Base-by-base conservation (phyloP, 345 rosid genomes). In the Microcos paniculata region DNA sequence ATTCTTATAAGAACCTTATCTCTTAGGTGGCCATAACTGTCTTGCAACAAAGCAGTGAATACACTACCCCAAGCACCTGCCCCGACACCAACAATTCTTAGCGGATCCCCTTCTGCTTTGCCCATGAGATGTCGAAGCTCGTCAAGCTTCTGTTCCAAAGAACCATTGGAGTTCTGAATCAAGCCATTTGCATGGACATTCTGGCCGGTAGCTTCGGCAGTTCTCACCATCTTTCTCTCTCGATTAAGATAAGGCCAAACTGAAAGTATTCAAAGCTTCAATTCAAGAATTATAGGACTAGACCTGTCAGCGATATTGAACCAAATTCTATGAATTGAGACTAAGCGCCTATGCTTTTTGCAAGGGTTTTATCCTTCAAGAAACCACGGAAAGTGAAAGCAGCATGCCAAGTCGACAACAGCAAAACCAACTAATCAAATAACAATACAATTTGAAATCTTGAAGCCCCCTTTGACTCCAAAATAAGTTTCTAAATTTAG, bases 1-100 rank as follows among this genome's bases (percentile, higher is more conserved):
- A 93, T 90, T 82, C 98, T 87, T 65, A 96, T 90, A 33, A 85
- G 87, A 77, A 93, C 90, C 92, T 96, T 96, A 14, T 93, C 92
- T n/a, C 98, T 84, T 51, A 90, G 84, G 40, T 90, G 81, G 65
- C 99, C 97, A 75, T 90, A 96, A 78, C 87, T 83, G 40, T 93
- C 96, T 83, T 96, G 99, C 76, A 96, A 80, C 84, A 96, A 81
- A 24, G 99, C 97, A 70, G 91, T 83, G 75, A 93, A 96, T 55
- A 93, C 99, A 81, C 98, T 93, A 40, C 98, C 98, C 98, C 99
- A 96, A 65, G 98, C 99, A 67, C 99, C 98, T 0, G 97, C 98
- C 38, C 99, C 99, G 30, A 96, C 86, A 28, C 98, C 94, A 11
- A 92, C 98, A 62, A 93, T 90, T 81, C 94, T 92, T 28, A 96